Evolutionary conservation across 352 stramenopile species (phyloP), one percentile per base, ranked within the genome.

Genomic region (Pythium periplocum): DNA sequence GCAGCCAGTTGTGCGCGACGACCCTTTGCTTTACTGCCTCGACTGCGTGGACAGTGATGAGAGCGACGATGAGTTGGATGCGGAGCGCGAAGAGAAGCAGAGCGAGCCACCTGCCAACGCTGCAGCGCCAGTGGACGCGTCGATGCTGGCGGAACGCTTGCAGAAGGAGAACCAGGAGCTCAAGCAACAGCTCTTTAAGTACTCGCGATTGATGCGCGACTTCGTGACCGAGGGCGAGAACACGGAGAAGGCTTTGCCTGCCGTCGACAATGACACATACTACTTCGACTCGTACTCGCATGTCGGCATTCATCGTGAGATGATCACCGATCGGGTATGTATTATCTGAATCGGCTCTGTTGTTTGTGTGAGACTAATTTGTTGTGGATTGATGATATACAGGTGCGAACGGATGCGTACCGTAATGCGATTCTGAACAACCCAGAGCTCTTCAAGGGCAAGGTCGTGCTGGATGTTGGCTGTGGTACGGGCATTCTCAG

Each of bases 261-360:
- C 68, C 32, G 73, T 67, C 0, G 81, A 94, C 61, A 90, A 90
- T 47, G 79, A 92, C 62, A 90, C 83, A 64, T 99, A 98, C 70
- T 99, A 99, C 73, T 98, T 98, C 52, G 93, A 99, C 70, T 98
- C 92, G 51, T 99, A 99, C 72, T 97, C 93, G 43, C 95, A 99
- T 58, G 96, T 98, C 69, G 90, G 92, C 36, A 99, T 99, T 68
- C 96, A 99, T 68, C 94, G 98, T 68, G 96, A 98, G 74, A 93
- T 93, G 83, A 89, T 93, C 69, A 88, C 78, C 34, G 83, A 93
- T 59, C 64, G 45, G 39, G 48, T 54, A 12, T 12, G 38, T 42
- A 42, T 12, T 39, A 42, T 12, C 38, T 42, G 38, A 42, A 42
- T 42, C 38, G 7, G 7, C 38, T 42, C 48, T 30, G 4, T 35